Evolutionary conservation across 2,329 filamentous ascomycete species (phyloP), one percentile per base, ranked within the genome.

Genomic region (Alternaria alternata): DNA sequence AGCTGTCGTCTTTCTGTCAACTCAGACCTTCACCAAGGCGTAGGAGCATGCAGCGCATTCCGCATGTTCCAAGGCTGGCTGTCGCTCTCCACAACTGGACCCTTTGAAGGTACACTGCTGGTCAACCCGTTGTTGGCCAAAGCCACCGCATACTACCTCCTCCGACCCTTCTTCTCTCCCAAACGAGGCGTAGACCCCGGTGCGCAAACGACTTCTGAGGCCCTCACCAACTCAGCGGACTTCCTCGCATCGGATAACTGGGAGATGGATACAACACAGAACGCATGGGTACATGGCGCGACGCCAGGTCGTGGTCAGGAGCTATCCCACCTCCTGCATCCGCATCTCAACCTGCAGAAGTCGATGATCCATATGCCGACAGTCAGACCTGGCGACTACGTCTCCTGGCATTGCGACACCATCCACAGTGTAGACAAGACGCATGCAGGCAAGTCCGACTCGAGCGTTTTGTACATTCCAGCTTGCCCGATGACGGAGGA

Each of bases 51-150:
- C 79, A 90, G 86, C 46, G 92, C 93, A 82, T 93, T 97, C 79
- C 86, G 94, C 39, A 91, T 93, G 85, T 94, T 92, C 77, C 94
- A 97, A 79, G 94, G 93, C 18, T 97, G 94, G 94, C 78, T 97
- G 53, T 87, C 86, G 61, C 89, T 97, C 85, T 93, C 89, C 59
- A 80, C 82, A n/a, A 90, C 88, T 0, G 88, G 84, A 0, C 91
- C 92, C 0, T 84, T 84, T 5, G 89, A 96, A 79, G 94, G 94
- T 1, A 95, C 93, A 0, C 79, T 97, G 53, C 84, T 92, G 43
- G 91, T 97, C 2, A 94, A 94, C 70, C 94, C 94, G 0, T 82
- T 96, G 53, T 80, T 95, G 46, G 85, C 86, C 64, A 86, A 92
- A 54, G 88, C 91, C 0, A 95, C 91, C 0, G 89, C 91, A 0